Evolutionary conservation across 257 asterid species (phyloP).

Genomic region (Petunia axillaris): DNA sequence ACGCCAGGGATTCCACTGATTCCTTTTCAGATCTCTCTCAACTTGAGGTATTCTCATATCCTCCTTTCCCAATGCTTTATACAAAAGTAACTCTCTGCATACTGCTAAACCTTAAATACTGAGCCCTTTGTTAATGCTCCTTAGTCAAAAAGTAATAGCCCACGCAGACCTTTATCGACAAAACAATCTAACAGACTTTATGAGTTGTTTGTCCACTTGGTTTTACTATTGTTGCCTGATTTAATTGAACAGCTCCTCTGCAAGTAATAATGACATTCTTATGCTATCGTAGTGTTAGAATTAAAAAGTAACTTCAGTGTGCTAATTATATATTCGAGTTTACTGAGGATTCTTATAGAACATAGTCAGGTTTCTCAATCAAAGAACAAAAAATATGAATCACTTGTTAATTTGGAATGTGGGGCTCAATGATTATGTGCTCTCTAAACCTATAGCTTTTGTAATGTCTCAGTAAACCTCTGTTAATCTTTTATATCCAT

Average conservation of each 20-base stretch:
- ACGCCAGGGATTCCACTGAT: constrained; percentile 50
- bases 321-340: background rate
- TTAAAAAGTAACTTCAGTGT: background rate
- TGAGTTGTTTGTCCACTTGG: background rate
- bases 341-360: background rate
- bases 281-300: background rate
- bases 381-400: background rate
- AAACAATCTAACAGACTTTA: background rate
- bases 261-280: background rate
- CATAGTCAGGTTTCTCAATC: background rate
- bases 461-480: background rate
- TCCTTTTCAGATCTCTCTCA: constrained; percentile 77
- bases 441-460: background rate
- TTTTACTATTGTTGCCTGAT: constrained; percentile 13
- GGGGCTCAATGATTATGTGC: background rate
- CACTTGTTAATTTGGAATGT: constrained; percentile 9
- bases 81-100: background rate
- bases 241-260: background rate
- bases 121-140: background rate
- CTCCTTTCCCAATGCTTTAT: background rate
- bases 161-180: background rate
- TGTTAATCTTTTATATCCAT: background rate
- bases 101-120: background rate
- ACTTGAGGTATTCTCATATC: constrained; percentile 62
- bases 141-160: background rate